phyloP scores from a whole-genome alignment of 352 stramenopile species.

The Ochromonadaceae sp. region DNA sequence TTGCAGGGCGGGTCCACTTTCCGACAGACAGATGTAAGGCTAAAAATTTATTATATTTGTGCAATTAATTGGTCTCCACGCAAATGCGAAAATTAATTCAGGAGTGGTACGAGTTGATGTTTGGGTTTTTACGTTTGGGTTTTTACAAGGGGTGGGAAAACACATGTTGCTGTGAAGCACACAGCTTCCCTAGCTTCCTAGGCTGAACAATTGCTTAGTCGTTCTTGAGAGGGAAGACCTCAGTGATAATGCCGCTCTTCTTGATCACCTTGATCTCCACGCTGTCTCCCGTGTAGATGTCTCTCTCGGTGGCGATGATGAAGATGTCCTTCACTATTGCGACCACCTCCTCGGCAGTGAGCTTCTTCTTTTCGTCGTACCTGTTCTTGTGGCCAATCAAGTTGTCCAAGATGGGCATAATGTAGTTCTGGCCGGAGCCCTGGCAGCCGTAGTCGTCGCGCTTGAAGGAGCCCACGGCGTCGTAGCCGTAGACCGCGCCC shows the following conservation, averaged over 20 bases:
- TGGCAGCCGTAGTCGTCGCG: conserved; percentile 50
- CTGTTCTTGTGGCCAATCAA: conserved; percentile 57
- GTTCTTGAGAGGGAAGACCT: conserved; percentile 82
- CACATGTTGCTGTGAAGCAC: no score
- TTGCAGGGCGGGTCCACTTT: no score
- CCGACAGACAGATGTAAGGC: no score
- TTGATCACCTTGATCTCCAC: conserved; percentile 94
- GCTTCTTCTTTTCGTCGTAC: conserved; percentile 69
- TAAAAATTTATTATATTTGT: no score
- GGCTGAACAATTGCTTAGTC: conserved; percentile 57
- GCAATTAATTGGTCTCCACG: no score
- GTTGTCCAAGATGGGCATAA: conserved; percentile 97
- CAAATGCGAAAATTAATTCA: no score
- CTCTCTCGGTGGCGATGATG: conserved; percentile 88
- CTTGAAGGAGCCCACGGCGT: conserved; percentile 86
- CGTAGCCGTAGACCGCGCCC: conserved; percentile 92
- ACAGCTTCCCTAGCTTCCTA: no score
- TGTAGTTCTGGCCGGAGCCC: conserved; percentile 80
- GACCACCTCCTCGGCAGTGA: conserved; percentile 78
- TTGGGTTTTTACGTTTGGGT: no score
- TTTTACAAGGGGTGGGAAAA: no score
- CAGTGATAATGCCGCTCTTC: conserved; percentile 65
- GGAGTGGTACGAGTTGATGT: no score
- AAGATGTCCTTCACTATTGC: conserved; percentile 98
- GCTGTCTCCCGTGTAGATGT: conserved; percentile 97